Evolutionary conservation across 2,329 filamentous ascomycete species (phyloP).

Genomic region (Teratosphaeria pseudoeucalypti): DNA sequence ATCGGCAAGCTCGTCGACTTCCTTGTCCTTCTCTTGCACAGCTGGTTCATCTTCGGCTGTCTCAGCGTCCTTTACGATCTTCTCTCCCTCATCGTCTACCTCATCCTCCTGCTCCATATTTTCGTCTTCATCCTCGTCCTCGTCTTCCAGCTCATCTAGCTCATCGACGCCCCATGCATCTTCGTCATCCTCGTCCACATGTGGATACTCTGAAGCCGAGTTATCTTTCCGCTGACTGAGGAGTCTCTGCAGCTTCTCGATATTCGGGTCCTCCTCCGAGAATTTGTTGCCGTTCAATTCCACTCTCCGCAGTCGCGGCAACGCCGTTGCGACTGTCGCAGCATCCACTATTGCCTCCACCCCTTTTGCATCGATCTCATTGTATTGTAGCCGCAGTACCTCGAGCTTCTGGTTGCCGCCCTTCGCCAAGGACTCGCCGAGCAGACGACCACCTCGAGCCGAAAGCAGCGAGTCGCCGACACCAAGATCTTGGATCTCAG

Average conservation of each 20-base stretch:
- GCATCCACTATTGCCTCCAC: slow-evolving; percentile 62
- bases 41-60: slow-evolving; percentile 64
- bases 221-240: slow-evolving; percentile 50
- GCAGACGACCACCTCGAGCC: slow-evolving; percentile 61
- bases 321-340: slow-evolving; percentile 43
- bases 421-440: slow-evolving; percentile 62
- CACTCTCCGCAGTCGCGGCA: slow-evolving; percentile 71
- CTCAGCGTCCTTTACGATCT: slow-evolving; percentile 57
- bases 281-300: slow-evolving; percentile 98
- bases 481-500: slow-evolving; percentile 67
- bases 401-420: slow-evolving; percentile 73
- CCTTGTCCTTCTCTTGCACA: slow-evolving; percentile 59
- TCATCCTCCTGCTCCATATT: slow-evolving; percentile 52
- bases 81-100: slow-evolving; percentile 50
- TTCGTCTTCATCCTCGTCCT: slow-evolving; percentile 50
- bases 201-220: slow-evolving; percentile 39
- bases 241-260: slow-evolving; percentile 54
- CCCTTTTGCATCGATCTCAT: slow-evolving; percentile 75
- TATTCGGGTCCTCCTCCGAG: slow-evolving; percentile 66
- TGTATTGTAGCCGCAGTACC: slow-evolving; percentile 77
- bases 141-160: slow-evolving; percentile 68
- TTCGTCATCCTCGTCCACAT: slow-evolving; percentile 57
- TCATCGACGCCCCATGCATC: slow-evolving; percentile 78
- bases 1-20: slow-evolving; percentile 71
- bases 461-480: slow-evolving; percentile 81